Conservation (phyloP, 2,329 filamentous ascomycete genomes). For the Furcasterigmium furcatum region DNA sequence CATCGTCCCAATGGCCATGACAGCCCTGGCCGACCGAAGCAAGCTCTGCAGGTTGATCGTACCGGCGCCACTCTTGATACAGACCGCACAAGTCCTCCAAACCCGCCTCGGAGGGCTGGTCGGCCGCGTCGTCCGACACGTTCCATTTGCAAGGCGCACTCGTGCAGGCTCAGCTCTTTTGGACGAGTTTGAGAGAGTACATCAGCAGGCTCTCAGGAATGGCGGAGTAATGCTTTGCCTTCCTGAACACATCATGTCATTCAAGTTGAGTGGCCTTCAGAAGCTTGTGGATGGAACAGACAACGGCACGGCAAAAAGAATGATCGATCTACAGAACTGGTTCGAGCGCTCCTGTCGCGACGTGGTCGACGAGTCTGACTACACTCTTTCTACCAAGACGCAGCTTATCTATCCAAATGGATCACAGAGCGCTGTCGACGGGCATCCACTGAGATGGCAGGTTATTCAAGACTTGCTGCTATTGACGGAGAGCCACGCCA, state of each 20-base stretch:
- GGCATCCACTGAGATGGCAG: conserved; percentile 50
- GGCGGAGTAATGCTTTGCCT: conserved; percentile 56
- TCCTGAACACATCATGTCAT: conserved; percentile 64
- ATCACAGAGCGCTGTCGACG: conserved; percentile 42
- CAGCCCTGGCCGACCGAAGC: conserved; percentile 38
- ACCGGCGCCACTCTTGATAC: conserved; percentile 51
- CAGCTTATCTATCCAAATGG: conserved; percentile 58
- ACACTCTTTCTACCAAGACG: conserved; percentile 48
- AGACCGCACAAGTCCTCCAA: conserved; percentile 55
- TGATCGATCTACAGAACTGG: conserved; percentile 50
- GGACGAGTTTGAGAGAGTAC: conserved; percentile 34
- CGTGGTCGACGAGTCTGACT: conserved; percentile 62
- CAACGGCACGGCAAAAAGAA: conserved; percentile 32
- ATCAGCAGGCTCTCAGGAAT: conserved; percentile 31
- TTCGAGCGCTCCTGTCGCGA: conserved; percentile 50
- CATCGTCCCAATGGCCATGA: conserved; percentile 50
- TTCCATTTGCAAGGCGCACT: conserved; percentile 54
- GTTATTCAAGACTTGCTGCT: conserved; percentile 35
- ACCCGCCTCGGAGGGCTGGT: conserved; percentile 52
- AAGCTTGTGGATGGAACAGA: conserved; percentile 52
- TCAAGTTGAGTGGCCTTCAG: conserved; percentile 59
- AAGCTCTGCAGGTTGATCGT: conserved; percentile 52
- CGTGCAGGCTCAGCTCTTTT: too few species aligned
- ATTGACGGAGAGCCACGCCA: conserved; percentile 33
- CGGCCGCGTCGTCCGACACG: conserved; percentile 47